Evolutionary conservation across 768 basidiomycete species (phyloP), one percentile per base, ranked within the genome.

Genomic region (Tricholoma sp.): DNA sequence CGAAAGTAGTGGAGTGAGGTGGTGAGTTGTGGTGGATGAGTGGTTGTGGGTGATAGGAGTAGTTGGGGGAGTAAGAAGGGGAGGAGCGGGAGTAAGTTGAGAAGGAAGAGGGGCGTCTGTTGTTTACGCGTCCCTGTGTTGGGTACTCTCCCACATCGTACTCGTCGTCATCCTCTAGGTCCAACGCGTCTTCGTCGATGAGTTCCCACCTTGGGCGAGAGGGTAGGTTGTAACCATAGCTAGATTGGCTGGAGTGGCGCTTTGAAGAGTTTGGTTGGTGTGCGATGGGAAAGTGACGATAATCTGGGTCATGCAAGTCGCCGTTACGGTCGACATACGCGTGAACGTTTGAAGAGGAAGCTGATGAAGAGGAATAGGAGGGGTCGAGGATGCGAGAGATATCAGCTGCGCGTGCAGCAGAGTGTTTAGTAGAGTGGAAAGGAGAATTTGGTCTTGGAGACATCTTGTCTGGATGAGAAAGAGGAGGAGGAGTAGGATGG

Each of bases 251-350:
- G 66, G 22, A 59, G 21, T 22, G 14, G 34, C 53, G 58, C 37
- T 62, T 58, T 12, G 56, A 50, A 54, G 31, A 67, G 62, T 18
- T 65, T 59, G 54, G 52, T 4, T 62, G 60, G 10, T 57, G 59
- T 18, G 66, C 43, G 34, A 76, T 64, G 27, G 84, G 85, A 58
- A 86, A 86, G 70, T 85, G 77, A 59, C 84, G 76, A 70, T 79
- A 86, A 65, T 86, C 85, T 21, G 85, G 85, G 68, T 86, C 85
- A 64, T 86, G 84, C 22, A 85, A 72, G 68, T 83, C 79, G 50
- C 84, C 85, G 58, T 79, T 73, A 66, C 72, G 74, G 75, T 86
- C 85, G 59, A 85, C 78, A 64, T 84, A 85, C 57, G 78, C 83
- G 18, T 61, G 49, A 59, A 70, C 58, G 62, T 64, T 54, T 67